Evolutionary conservation across 768 basidiomycete genomes (phyloP), one percentile per base, ranked within the genome.

Genomic region (Leccinellum rugosiceps): DNA sequence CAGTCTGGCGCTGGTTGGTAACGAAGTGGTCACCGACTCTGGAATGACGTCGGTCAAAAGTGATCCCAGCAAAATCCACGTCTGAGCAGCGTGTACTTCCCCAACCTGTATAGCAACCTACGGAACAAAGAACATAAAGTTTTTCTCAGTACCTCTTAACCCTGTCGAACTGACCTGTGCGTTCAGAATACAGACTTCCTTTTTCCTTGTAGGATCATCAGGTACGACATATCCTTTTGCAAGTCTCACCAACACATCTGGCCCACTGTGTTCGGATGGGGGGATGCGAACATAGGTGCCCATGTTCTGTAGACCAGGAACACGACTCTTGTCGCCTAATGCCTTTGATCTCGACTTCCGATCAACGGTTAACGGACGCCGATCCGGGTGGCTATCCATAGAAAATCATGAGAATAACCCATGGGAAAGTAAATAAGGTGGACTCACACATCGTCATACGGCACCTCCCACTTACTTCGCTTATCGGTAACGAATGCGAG

Each of bases 371-470:
- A 65, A 53, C 47, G 57, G 54, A 4, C 66, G 62, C 26, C 61
- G 62, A 25, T 73, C 72, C 5, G 79, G 78, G 52, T 68, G 68
- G 53, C 80, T 83, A 52, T 34, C 35, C 34, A 46, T 38, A n/a
- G n/a, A 51, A 47, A 13, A 6, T 15, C 28, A 44, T 61, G 52
- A 63, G 21, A 3, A 19, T 17, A 8, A n/a, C 1, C 38, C n/a
- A 38, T 14, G 3, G n/a, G 25, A 32, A 17, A 34, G 21, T 38
- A 25, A 57, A 44, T 7, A 19, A 30, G 11, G 15, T n/a, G 13
- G 15, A 73, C 85, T 53, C 64, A 91, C 91, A 86, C 64, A 64
- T 94, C 92, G 60, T 94, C 92, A 58, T 88, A 93, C 3, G 92
- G 92, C 3, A 86, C 68, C 63, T 92, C 88, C 78, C 82, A 85